phyloP scores from a whole-genome alignment of 768 basidiomycete genomes.

The Thelephora aurantiotincta region DNA sequence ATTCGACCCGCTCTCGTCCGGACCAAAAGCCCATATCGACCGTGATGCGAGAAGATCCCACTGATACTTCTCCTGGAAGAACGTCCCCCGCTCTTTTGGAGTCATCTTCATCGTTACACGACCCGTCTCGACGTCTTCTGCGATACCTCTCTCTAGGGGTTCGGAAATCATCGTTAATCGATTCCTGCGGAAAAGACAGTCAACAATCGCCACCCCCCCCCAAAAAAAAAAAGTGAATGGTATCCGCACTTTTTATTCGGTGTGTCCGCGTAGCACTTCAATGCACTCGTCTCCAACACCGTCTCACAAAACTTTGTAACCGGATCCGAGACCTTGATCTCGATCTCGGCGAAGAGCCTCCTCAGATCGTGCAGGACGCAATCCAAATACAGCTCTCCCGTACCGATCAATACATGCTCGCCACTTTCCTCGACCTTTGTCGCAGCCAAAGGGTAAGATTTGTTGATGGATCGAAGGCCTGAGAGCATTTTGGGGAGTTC shows the following conservation, averaged over 20 bases:
- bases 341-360: slow-evolving; percentile 88
- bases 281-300: slow-evolving; percentile 89
- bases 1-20: slow-evolving; percentile 91
- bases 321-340: slow-evolving; percentile 99
- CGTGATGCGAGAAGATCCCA: slow-evolving; percentile 97
- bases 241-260: slow-evolving; percentile 88
- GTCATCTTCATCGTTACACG: slow-evolving; percentile 91
- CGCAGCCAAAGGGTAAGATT: slow-evolving; percentile 85
- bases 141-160: slow-evolving; percentile 88
- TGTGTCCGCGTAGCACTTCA: slow-evolving; percentile 98
- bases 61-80: slow-evolving; percentile 94
- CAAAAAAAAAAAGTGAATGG: not conserved
- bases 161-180: slow-evolving; percentile 99
- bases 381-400: slow-evolving; percentile 93
- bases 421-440: slow-evolving; percentile 99
- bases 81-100: slow-evolving; percentile 85
- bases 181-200: slow-evolving; percentile 44
- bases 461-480: slow-evolving; percentile 92
- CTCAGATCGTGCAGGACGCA: slow-evolving; percentile 94
- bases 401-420: slow-evolving; percentile 93
- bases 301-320: slow-evolving; percentile 98
- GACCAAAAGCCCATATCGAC: slow-evolving; percentile 99
- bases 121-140: slow-evolving; percentile 92
- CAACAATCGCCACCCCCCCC: slow-evolving; percentile 5
- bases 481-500: slow-evolving; percentile 99